Conservation (phyloP, 1,139 yeast species). For the Lodderomyces beijingensis region DNA sequence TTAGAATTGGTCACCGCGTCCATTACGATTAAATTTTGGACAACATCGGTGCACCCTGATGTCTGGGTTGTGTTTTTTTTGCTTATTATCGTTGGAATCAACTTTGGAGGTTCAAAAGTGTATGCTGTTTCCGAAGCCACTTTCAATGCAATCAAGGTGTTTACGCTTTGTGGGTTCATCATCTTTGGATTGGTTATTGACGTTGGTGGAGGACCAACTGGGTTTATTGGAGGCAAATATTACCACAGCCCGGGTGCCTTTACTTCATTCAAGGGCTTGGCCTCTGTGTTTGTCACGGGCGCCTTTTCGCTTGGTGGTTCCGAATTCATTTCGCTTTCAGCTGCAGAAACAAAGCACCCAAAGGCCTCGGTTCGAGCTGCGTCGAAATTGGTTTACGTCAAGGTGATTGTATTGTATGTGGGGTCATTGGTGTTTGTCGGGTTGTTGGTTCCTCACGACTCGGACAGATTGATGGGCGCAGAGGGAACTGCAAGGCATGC, state of each 20-base stretch:
- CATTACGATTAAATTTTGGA: constrained; percentile 32
- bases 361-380: constrained; percentile 30
- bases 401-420: constrained; percentile 30
- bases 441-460: constrained; percentile 27
- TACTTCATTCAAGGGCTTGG: constrained; percentile 23
- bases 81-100: constrained; percentile 23
- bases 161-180: constrained; percentile 30
- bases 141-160: constrained; percentile 27
- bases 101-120: constrained; percentile 31
- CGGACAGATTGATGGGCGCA: constrained; percentile 17
- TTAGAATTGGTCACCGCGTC: constrained; percentile 39
- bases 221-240: constrained; percentile 30
- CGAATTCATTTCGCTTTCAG: constrained; percentile 32
- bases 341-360: constrained; percentile 31
- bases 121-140: constrained; percentile 32
- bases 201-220: constrained; percentile 30
- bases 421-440: constrained; percentile 28
- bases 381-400: constrained; percentile 32
- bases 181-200: constrained; percentile 27
- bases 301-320: constrained; percentile 24
- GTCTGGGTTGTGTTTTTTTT: constrained; percentile 30
- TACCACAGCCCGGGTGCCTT: constrained; percentile 27
- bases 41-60: constrained; percentile 24
- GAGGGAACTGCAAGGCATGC: constrained; percentile 24
- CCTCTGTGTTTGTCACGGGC: constrained; percentile 23